Evolutionary conservation across 2,329 filamentous ascomycete species (phyloP), one percentile per base, ranked within the genome.

Genomic region (Sporothrix humicola): DNA sequence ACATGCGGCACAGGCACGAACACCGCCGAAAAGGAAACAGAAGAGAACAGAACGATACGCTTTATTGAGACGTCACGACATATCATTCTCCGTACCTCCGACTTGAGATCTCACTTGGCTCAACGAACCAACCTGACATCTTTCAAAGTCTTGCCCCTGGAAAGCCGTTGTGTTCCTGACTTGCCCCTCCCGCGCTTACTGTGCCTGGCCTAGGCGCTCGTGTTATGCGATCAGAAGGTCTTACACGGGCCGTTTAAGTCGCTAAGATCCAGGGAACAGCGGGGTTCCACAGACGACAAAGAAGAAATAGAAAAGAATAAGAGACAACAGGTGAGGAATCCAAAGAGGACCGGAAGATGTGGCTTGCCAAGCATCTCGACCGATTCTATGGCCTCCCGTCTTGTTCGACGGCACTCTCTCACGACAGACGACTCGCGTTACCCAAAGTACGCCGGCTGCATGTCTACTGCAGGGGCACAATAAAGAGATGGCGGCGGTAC

Each of bases 201-300:
- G 5, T 50, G 63, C 44, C 63, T 15, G 46, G 63, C 46, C 46
- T 50, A 68, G 63, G 63, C 23, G 31, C 63, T 50, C 63, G 63
- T 68, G 13, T 68, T 37, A 20, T 37, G 50, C 63, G 46, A 65
- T 46, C 42, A 48, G 42, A 46, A 12, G 37, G 63, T 50, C 63
- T 68, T 31, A 52, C 20, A 48, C 44, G 63, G 23, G 13, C 46
- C 46, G 61, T 12, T 44, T 13, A 48, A 65, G 61, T 42, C 4
- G 37, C 15, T 17, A 44, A 42, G 12, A 20, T 63, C 20, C 58
- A 63, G 58, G 31, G 17, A 63, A 63, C 56, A 44, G 15, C 15
- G 20, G 31, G 58, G 58, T 44, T 61, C 37, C 42, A 65, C 42
- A 52, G 20, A 68, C 9, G 4, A 8, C 3, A 46, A 50, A 37